Evolutionary conservation across 2,329 filamentous ascomycete genomes (phyloP).

Genomic region (Aspergillus neoniger): DNA sequence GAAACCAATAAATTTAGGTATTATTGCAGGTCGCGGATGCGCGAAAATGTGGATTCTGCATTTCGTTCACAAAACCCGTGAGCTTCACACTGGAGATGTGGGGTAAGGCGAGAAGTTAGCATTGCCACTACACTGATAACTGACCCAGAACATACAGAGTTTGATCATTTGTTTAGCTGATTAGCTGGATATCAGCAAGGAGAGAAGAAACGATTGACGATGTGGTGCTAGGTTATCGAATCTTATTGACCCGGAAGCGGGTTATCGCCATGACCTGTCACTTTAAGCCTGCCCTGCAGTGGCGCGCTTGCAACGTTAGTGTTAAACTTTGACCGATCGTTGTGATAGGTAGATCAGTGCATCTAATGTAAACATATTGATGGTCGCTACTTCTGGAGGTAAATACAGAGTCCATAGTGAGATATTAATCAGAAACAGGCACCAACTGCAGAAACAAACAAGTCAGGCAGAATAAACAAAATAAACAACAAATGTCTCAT

Average conservation of each 20-base stretch:
- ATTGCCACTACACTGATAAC: not conserved
- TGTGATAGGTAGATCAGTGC: not conserved
- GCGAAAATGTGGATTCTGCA: not conserved
- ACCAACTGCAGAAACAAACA: not conserved
- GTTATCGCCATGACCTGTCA: not conserved
- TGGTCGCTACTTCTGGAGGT: not conserved
- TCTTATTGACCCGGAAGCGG: not conserved
- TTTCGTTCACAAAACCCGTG: not conserved
- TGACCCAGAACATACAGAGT: not conserved
- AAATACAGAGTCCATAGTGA: not conserved
- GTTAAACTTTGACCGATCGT: not conserved
- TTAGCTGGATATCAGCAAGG: not conserved
- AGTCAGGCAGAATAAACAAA: not conserved
- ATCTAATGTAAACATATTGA: not conserved
- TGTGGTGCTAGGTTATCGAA: not conserved
- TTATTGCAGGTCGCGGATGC: not conserved
- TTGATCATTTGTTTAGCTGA: not conserved
- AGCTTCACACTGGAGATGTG: not conserved
- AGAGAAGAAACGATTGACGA: not conserved
- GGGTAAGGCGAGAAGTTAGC: not conserved
- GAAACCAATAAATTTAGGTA: not conserved
- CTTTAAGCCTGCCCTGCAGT: not conserved
- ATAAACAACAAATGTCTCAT: conserved; percentile 1
- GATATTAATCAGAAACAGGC: not conserved
- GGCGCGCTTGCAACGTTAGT: not conserved